These are phyloP conservation scores for Arthrobotrys conoides DNA, from an alignment of 2,329 filamentous ascomycete genomes.

Conservation along the genomic window DNA sequence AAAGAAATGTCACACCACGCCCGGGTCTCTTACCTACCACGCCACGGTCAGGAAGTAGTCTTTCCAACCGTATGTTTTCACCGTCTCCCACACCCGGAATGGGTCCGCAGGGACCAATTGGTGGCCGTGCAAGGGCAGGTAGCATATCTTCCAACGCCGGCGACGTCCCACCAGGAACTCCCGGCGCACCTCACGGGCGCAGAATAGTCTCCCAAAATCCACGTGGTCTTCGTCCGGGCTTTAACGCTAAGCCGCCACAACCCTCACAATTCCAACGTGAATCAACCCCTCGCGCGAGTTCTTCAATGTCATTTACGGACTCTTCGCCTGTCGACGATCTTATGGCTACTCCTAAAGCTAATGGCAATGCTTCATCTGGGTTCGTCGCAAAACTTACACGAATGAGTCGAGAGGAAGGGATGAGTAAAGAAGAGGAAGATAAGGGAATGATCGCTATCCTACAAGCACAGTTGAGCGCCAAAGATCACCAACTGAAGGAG, in stretches of 20 bases:
- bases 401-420: constrained; percentile 65
- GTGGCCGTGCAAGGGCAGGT: constrained; percentile 55
- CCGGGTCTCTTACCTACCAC: constrained; percentile 62
- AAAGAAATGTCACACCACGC: constrained; percentile 52
- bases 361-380: constrained; percentile 29
- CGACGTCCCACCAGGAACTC: constrained; percentile 61
- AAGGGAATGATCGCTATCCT: constrained; percentile 83
- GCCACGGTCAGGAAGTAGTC: constrained; percentile 63
- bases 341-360: constrained; percentile 31
- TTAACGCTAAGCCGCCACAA: constrained; percentile 40
- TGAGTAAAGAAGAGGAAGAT: constrained; percentile 65
- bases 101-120: constrained; percentile 16
- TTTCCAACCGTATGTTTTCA: constrained; percentile 62
- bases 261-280: constrained; percentile 16
- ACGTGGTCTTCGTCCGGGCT: constrained; percentile 33
- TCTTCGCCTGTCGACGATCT: constrained; percentile 32
- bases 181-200: constrained; percentile 8
- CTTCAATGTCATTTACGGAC: constrained; percentile 50
- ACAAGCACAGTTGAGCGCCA: constrained; percentile 81
- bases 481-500: constrained; percentile 88
- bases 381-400: constrained; percentile 60
- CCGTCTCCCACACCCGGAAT: constrained; percentile 63
- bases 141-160: constrained; percentile 61
- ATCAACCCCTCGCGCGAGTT: constrained; percentile 25
- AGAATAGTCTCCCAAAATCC: constrained; percentile 38